Percentiles rank a stretch among this genome's conserved stretches.
phyloP scores from a whole-genome alignment of 805 yeast species.

The Kluyveromyces aestuarii region DNA sequence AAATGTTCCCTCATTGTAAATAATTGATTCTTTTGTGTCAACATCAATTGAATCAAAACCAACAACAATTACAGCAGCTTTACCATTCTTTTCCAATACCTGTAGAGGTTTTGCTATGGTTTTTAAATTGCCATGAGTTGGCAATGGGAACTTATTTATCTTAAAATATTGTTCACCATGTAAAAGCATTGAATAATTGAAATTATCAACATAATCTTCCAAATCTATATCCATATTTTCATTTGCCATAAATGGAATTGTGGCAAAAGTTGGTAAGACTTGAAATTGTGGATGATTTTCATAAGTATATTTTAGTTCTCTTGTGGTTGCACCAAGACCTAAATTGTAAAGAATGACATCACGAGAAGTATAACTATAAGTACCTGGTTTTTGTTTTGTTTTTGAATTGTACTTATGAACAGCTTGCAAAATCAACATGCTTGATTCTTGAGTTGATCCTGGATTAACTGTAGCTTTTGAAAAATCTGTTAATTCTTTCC shows the following conservation, averaged over 20 bases:
- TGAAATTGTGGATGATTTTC: slow-evolving; percentile 74
- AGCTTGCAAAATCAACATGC: slow-evolving; percentile 66
- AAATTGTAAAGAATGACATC: slow-evolving; percentile 79
- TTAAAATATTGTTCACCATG: slow-evolving; percentile 94
- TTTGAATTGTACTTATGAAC: slow-evolving; percentile 38
- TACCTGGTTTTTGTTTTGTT: slow-evolving; percentile 30
- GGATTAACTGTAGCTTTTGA: slow-evolving; percentile 42
- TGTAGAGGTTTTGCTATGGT: slow-evolving; percentile 64
- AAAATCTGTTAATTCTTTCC: slow-evolving; percentile 63
- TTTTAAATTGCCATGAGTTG: slow-evolving; percentile 53
- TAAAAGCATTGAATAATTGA: slow-evolving; percentile 79
- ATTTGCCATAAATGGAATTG: slow-evolving; percentile 71
- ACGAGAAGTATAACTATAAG: slow-evolving; percentile 52
- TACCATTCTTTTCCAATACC: slow-evolving; percentile 75
- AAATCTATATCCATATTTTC: slow-evolving; percentile 49
- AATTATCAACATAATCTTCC: slow-evolving; percentile 58
- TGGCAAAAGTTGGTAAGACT: slow-evolving; percentile 84
- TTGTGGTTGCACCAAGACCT: slow-evolving; percentile 77
- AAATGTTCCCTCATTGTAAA: slow-evolving; percentile 75
- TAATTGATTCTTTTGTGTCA: slow-evolving; percentile 57
- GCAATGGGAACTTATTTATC: slow-evolving; percentile 67
- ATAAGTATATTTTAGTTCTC: slow-evolving; percentile 68
- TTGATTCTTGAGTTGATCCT: slow-evolving; percentile 58
- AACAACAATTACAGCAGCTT: slow-evolving; percentile 66
- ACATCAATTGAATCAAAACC: slow-evolving; percentile 64